phyloP scores from a whole-genome alignment of 1,139 yeast species.

The Pichia sp. region DNA sequence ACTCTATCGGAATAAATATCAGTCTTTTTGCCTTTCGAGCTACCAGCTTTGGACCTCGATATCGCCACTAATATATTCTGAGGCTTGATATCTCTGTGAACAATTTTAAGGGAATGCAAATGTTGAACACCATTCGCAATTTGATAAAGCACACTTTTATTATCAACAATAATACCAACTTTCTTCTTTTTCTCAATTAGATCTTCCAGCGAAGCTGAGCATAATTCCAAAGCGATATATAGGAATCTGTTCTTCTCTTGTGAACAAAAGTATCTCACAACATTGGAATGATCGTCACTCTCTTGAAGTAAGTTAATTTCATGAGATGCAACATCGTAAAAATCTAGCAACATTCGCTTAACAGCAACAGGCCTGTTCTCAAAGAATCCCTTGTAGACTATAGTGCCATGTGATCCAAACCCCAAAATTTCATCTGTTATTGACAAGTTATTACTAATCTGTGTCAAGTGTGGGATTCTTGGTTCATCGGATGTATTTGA shows the following conservation, averaged over 20 bases:
- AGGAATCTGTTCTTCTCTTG: slow-evolving; percentile 81
- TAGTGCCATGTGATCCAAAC: slow-evolving; percentile 95
- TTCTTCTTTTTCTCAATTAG: slow-evolving; percentile 52
- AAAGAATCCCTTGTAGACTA: slow-evolving; percentile 83
- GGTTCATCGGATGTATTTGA: no score
- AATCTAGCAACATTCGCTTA: slow-evolving; percentile 86
- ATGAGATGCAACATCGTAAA: slow-evolving; percentile 92
- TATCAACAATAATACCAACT: slow-evolving; percentile 31
- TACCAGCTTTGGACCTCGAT: slow-evolving; percentile 34
- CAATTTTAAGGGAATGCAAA: slow-evolving; percentile 83
- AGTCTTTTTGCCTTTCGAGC: slow-evolving; percentile 15
- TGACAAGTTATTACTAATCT: slow-evolving; percentile 40
- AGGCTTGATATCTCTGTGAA: slow-evolving; percentile 93
- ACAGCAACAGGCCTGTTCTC: slow-evolving; percentile 95
- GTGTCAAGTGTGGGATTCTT: slow-evolving; percentile 3
- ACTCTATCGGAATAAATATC: slow-evolving; percentile 32
- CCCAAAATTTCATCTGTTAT: slow-evolving; percentile 76
- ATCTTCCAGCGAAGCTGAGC: slow-evolving; percentile 85
- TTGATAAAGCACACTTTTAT: slow-evolving; percentile 59
- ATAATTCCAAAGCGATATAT: slow-evolving; percentile 88
- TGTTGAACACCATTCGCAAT: slow-evolving; percentile 82
- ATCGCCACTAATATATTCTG: slow-evolving; percentile 88
- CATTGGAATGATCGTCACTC: slow-evolving; percentile 96
- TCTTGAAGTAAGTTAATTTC: slow-evolving; percentile 85
- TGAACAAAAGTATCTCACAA: slow-evolving; percentile 85